These are phyloP conservation scores for Haberlea rhodopensis DNA, from an alignment of 257 asterid species.

Conservation along the genomic window DNA sequence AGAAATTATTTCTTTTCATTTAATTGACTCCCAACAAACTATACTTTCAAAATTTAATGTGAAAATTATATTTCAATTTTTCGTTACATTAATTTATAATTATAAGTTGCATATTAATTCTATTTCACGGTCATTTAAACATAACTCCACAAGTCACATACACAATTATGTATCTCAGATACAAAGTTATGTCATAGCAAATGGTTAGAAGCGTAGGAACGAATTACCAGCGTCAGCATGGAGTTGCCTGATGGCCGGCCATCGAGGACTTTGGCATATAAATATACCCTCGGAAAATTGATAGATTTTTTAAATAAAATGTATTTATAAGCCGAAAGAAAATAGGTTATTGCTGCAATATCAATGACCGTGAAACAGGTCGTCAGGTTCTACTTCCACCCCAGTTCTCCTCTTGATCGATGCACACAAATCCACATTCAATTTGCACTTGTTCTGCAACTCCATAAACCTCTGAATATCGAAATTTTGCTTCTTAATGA, in stretches of 20 bases:
- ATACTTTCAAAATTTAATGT: too few species aligned
- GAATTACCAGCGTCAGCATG: background rate
- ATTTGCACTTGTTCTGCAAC: slow-evolving; percentile 37
- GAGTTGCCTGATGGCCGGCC: slow-evolving; percentile 5
- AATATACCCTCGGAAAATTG: background rate
- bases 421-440: slow-evolving; percentile 26
- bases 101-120: too few species aligned
- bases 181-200: background rate
- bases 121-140: too few species aligned
- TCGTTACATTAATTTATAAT: too few species aligned
- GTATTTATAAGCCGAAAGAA: background rate
- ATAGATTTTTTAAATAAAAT: slow-evolving; percentile 12
- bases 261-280: background rate
- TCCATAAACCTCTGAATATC: slow-evolving; percentile 43
- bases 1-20: too few species aligned
- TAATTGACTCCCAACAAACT: too few species aligned
- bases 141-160: too few species aligned
- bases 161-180: too few species aligned
- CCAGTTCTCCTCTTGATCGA: too few species aligned
- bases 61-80: too few species aligned
- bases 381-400: slow-evolving; percentile 36
- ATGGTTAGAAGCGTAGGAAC: background rate
- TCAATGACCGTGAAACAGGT: slow-evolving; percentile 33
- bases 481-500: slow-evolving; percentile 44
- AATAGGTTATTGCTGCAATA: background rate